Evolutionary conservation across 2,329 filamentous ascomycete species (phyloP), one percentile per base, ranked within the genome.

Genomic region (Neoarthrinium moseri): DNA sequence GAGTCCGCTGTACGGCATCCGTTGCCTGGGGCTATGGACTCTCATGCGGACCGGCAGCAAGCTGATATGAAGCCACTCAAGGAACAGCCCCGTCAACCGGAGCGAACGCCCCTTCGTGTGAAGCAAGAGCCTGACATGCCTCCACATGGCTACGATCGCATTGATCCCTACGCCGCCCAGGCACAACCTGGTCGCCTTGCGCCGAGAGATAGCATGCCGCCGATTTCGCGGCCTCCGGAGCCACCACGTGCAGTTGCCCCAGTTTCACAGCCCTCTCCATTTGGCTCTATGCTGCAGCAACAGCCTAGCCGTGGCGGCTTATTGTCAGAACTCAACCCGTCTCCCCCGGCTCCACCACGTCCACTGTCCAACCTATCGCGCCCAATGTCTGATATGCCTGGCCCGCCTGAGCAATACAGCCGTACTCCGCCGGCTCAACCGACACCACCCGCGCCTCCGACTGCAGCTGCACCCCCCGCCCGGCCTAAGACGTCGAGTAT

Each of bases 401-500:
- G 58, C 3, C 50, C 54, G 23, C 43, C 52, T 17, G 65, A 67
- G 29, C 57, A 59, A 12, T 68, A 64, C 45, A 58, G 15, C 23
- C 30, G 58, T 35, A 56, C 63, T 18, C 61, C 65, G 12, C 62
- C 62, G 52, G 51, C 60, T 15, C 69, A 66, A 42, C 57, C 58
- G n/a, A 65, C 67, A 3, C 68, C 68, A 30, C 43, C 43, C 12
- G 22, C 27, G 7, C 62, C 67, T 22, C 59, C 71, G 18, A 63
- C 71, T 22, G 63, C 71, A 30, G 60, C 75, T 32, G 54, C 64
- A 6, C 60, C 69, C 11, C 60, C 69, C 11, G 63, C 67, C 21
- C 70, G 69, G 29, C 62, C 71, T 3, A 84, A 84, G 66, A 82
- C 75, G 6, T 83, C 80, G 12, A 84, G 70, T 51, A 73, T 86